Evolutionary conservation across 1,284 basidiomycete genomes (phyloP).

Genomic region (Singerocomus inundabilis): DNA sequence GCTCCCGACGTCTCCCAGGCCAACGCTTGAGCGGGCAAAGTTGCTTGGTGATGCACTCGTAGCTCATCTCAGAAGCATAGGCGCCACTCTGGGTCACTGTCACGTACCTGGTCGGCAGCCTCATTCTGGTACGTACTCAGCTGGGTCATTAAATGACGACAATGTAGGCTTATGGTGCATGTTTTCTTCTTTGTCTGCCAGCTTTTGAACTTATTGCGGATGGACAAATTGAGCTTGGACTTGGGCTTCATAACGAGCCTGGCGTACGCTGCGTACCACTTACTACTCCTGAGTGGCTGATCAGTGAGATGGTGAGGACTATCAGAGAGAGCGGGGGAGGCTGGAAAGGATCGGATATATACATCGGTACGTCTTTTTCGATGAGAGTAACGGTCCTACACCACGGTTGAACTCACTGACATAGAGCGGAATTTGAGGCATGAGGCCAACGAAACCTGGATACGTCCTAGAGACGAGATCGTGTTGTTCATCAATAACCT

Average conservation of each 20-base stretch:
- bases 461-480: constrained; percentile 31
- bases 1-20: not conserved
- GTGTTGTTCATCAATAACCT: constrained; percentile 56
- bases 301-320: constrained; percentile 41
- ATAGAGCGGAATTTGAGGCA: constrained; percentile 3
- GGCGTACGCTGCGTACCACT: constrained; percentile 44
- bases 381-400: not conserved
- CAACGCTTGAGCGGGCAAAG: constrained; percentile 32
- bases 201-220: constrained; percentile 11
- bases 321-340: constrained; percentile 24
- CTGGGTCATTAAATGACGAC: not conserved
- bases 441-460: constrained; percentile 14
- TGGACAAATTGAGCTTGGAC: constrained; percentile 43
- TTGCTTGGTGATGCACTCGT: constrained; percentile 46
- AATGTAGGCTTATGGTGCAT: constrained; percentile 34
- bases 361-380: constrained; percentile 8
- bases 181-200: not conserved
- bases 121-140: constrained; percentile 8
- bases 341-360: constrained; percentile 14
- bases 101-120: constrained; percentile 49
- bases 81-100: constrained; percentile 55
- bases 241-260: constrained; percentile 59
- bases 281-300: constrained; percentile 29
- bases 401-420: no score
- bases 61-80: constrained; percentile 47